Evolutionary conservation across 768 basidiomycete genomes (phyloP).

Genomic region (Artomyces pyxidatus): DNA sequence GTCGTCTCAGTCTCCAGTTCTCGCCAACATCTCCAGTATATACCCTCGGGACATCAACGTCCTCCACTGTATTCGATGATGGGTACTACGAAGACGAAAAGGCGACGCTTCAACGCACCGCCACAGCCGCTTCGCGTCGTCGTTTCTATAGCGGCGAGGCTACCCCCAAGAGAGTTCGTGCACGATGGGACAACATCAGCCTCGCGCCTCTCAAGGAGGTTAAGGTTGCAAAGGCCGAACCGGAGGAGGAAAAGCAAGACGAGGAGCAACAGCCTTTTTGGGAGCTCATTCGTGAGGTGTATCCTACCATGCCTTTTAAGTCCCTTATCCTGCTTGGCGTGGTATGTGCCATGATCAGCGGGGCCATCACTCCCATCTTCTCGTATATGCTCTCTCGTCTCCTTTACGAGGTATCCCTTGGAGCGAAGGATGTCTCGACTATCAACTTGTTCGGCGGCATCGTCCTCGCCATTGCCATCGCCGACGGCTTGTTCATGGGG

Average conservation of each 20-base stretch:
- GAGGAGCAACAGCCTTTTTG: slow-evolving; percentile 30
- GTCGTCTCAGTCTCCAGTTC: slow-evolving; percentile 57
- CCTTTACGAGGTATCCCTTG: slow-evolving; percentile 65
- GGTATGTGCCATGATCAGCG: slow-evolving; percentile 58
- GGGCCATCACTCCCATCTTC: slow-evolving; percentile 87
- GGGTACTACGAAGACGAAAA: slow-evolving; percentile 40
- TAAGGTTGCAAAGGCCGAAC: slow-evolving; percentile 18
- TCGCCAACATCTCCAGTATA: slow-evolving; percentile 36
- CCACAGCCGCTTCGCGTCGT: slow-evolving; percentile 13
- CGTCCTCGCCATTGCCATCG: slow-evolving; percentile 61
- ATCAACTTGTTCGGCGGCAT: slow-evolving; percentile 71
- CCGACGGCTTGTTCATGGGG: slow-evolving; percentile 70
- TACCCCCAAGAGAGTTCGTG: slow-evolving; percentile 24
- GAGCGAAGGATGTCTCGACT: slow-evolving; percentile 48
- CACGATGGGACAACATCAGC: slow-evolving; percentile 23
- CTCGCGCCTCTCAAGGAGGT: slow-evolving; percentile 16
- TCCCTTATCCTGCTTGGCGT: slow-evolving; percentile 63
- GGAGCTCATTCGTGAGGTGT: slow-evolving; percentile 44
- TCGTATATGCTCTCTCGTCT: slow-evolving; percentile 82
- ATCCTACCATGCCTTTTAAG: slow-evolving; percentile 71
- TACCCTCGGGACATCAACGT: slow-evolving; percentile 19
- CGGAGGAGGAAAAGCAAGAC: slow-evolving; percentile 7
- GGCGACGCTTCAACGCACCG: slow-evolving; percentile 16
- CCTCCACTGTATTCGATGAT: slow-evolving; percentile 25
- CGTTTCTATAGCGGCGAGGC: slow-evolving; percentile 1